Conservation (phyloP, 192 early-diverging fungal genomes). For the Spinellus fusiger region DNA sequence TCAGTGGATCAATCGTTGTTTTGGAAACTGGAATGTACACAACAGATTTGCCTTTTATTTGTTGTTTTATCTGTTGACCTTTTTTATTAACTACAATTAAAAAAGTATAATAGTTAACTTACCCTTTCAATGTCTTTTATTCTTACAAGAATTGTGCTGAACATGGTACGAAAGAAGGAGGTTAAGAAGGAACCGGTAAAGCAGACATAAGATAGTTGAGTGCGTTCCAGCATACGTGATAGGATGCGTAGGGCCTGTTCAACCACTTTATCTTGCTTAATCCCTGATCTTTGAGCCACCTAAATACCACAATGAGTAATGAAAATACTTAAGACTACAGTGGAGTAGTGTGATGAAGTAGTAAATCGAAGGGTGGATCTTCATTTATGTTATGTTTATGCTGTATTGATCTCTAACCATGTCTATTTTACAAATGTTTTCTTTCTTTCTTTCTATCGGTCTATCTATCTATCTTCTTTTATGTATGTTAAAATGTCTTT, state of each 20-base stretch:
- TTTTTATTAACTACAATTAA: not conserved
- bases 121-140: slow-evolving; percentile 2
- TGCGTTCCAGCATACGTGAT: slow-evolving; percentile 5
- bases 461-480: not conserved
- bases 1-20: slow-evolving; percentile 3
- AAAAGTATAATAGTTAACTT: not conserved
- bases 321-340: too few relatives aligned
- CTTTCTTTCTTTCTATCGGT: not conserved
- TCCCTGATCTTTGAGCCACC: slow-evolving; percentile 12
- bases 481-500: too few relatives aligned
- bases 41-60: slow-evolving; percentile 11
- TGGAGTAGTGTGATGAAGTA: too few relatives aligned
- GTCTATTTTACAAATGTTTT: not conserved
- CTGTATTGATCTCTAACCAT: not conserved
- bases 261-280: slow-evolving; percentile 1
- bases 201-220: slow-evolving; percentile 15
- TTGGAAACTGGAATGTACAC: slow-evolving; percentile 16
- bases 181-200: slow-evolving; percentile 14
- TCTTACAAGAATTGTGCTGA: slow-evolving; percentile 7
- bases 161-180: slow-evolving; percentile 8
- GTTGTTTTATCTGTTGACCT: not conserved
- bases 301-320: too few relatives aligned
- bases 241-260: slow-evolving; percentile 1
- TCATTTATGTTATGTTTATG: too few relatives aligned
- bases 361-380: too few relatives aligned